These are phyloP conservation scores for Cocos nucifera DNA, from an alignment of 176 grass and related monocot species.

Conservation along the genomic window DNA sequence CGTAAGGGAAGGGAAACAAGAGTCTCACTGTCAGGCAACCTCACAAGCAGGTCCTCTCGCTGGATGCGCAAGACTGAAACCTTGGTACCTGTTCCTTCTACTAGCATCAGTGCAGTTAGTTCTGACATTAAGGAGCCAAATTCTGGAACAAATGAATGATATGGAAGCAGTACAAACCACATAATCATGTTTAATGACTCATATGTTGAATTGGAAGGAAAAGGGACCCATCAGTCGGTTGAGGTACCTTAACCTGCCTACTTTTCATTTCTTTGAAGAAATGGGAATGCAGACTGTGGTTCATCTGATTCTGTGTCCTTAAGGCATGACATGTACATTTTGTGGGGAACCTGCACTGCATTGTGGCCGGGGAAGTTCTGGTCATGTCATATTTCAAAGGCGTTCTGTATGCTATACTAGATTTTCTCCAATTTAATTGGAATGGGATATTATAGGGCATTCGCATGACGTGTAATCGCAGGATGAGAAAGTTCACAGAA, in stretches of 20 bases:
- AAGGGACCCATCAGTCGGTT: constrained; percentile 27
- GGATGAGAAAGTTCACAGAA: constrained; percentile 1
- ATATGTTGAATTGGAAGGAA: background rate
- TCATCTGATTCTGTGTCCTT: too few relatives aligned
- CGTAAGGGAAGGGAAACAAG: constrained; percentile 36
- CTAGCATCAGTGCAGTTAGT: constrained; percentile 3
- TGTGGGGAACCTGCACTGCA: background rate
- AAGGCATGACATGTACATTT: too few relatives aligned
- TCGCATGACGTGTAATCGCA: too few relatives aligned
- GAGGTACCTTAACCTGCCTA: constrained; percentile 18
- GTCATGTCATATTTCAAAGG: too few relatives aligned
- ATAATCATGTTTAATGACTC: constrained; percentile 16
- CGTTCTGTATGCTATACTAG: too few relatives aligned
- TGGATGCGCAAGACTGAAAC: constrained; percentile 37
- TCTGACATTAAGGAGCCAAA: constrained; percentile 23
- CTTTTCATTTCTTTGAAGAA: too few relatives aligned
- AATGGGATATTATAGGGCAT: too few relatives aligned
- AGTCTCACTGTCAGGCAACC: constrained; percentile 32
- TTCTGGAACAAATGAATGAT: constrained; percentile 23
- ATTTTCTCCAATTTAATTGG: too few relatives aligned
- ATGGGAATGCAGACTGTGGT: too few relatives aligned
- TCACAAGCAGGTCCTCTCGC: constrained; percentile 38
- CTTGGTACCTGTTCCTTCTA: constrained; percentile 17
- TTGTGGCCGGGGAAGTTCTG: background rate
- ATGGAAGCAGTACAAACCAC: constrained; percentile 25